Percentiles rank a stretch among this genome's conserved stretches.
phyloP scores from a whole-genome alignment of 1,284 basidiomycete genomes.

The Sanghuangporus weigelae region DNA sequence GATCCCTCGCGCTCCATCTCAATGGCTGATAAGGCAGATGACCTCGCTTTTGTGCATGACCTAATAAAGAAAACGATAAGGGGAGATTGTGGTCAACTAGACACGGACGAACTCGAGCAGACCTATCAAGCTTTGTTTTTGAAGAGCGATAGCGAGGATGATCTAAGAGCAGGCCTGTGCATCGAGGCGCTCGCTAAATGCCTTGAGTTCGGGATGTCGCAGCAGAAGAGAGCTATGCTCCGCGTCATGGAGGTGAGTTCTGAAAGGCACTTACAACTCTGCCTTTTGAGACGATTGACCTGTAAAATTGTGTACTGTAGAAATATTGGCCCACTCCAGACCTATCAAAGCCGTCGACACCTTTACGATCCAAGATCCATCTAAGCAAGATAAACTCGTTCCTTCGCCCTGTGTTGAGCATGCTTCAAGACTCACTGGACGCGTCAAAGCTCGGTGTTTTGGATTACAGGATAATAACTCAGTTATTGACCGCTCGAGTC shows the following conservation, averaged over 20 bases:
- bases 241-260: constrained; percentile 19
- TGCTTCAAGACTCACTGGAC: constrained; percentile 26
- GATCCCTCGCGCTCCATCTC: background rate
- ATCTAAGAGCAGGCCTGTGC: constrained; percentile 30
- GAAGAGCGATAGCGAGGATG: constrained; percentile 27
- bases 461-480: constrained; percentile 33
- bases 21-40: constrained; percentile 19
- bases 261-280: background rate
- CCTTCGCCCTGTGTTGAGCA: constrained; percentile 32
- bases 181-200: constrained; percentile 33
- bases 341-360: constrained; percentile 26
- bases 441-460: constrained; percentile 17
- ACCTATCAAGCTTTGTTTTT: constrained; percentile 31
- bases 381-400: constrained; percentile 39
- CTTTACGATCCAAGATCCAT: constrained; percentile 29
- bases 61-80: constrained; percentile 26
- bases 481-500: constrained; percentile 40
- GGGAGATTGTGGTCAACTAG: constrained; percentile 29
- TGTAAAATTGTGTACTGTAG: constrained; percentile 19
- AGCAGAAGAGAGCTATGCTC: constrained; percentile 29
- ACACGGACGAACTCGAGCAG: constrained; percentile 29
- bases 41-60: constrained; percentile 26
- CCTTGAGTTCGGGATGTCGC: constrained; percentile 30
- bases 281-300: background rate
- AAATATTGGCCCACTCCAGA: constrained; percentile 42